These are phyloP conservation scores for Ensete ventricosum DNA, from an alignment of 176 grass and related monocot species.

Conservation along the genomic window DNA sequence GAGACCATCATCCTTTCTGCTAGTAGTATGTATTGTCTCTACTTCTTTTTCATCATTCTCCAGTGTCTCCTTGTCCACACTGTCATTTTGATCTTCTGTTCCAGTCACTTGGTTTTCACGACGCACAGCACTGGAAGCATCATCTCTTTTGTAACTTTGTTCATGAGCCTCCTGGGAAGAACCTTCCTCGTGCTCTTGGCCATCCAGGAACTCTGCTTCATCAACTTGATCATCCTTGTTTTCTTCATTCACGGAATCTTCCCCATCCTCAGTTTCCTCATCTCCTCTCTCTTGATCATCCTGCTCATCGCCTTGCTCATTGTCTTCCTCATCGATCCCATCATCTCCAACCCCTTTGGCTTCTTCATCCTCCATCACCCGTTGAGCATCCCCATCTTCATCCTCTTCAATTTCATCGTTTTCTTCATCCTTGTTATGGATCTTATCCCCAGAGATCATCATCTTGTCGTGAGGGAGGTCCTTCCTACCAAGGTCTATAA, in stretches of 20 bases:
- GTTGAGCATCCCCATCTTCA: neutral
- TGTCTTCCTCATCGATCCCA: conserved; percentile 10
- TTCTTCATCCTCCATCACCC: conserved; percentile 6
- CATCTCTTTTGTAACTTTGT: conserved; percentile 7
- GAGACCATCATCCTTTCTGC: neutral
- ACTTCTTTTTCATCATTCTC: neutral
- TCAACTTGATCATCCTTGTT: conserved; percentile 2
- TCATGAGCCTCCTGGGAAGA: conserved; percentile 2
- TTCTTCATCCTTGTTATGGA: neutral
- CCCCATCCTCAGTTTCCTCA: conserved; percentile 1
- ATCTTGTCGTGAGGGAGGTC: neutral
- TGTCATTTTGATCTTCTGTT: conserved; percentile 1
- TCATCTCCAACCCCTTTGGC: conserved; percentile 3
- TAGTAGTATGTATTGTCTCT: neutral
- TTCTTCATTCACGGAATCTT: conserved; percentile 4
- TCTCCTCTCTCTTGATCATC: conserved; percentile 11
- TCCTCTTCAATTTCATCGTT: conserved; percentile 3
- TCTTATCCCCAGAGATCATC: neutral
- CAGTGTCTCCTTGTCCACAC: neutral
- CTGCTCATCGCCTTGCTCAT: conserved; percentile 13
- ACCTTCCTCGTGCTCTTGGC: neutral
- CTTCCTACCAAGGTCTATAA: conserved; percentile 5
- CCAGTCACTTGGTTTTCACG: neutral
- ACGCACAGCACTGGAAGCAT: conserved; percentile 11
- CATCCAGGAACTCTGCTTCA: neutral